Evolutionary conservation across 345 rosid species (phyloP).

Genomic region (Conringia planisiliqua): DNA sequence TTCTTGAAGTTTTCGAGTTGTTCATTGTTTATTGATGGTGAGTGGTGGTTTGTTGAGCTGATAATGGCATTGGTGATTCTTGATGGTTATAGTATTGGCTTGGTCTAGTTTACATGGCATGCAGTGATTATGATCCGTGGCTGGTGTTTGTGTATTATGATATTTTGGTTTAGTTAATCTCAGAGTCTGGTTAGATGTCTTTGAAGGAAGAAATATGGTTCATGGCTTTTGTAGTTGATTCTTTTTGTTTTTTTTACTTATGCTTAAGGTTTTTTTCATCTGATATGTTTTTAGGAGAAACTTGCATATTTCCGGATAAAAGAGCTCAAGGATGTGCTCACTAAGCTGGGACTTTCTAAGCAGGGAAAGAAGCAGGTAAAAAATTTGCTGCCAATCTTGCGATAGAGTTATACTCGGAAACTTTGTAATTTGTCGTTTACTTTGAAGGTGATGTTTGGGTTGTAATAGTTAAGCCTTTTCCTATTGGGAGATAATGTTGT

Average conservation of each 20-base stretch:
- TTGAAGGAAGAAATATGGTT: not conserved
- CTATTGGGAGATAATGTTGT: not conserved
- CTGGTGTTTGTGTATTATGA: not conserved
- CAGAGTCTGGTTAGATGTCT: not conserved
- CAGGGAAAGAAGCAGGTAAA: conserved; percentile 96
- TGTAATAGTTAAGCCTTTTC: not conserved
- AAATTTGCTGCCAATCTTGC: not conserved
- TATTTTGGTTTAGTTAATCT: not conserved
- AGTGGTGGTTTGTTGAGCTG: too few species aligned
- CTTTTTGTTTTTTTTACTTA: not conserved
- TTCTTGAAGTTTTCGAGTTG: not conserved
- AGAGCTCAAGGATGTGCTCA: conserved; percentile 92
- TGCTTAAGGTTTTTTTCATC: not conserved
- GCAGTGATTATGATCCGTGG: not conserved
- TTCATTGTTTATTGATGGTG: not conserved
- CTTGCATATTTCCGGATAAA: conserved; percentile 77
- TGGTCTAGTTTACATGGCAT: not conserved
- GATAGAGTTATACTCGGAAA: not conserved
- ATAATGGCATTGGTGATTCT: not conserved
- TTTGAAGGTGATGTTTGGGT: not conserved
- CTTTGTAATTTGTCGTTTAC: not conserved
- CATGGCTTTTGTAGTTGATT: not conserved
- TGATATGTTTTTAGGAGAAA: conserved; percentile 57
- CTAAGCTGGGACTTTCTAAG: conserved; percentile 79
- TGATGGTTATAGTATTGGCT: not conserved